These are phyloP conservation scores for Periconia sp. DNA, from an alignment of 2,329 filamentous ascomycete genomes.

Conservation along the genomic window DNA sequence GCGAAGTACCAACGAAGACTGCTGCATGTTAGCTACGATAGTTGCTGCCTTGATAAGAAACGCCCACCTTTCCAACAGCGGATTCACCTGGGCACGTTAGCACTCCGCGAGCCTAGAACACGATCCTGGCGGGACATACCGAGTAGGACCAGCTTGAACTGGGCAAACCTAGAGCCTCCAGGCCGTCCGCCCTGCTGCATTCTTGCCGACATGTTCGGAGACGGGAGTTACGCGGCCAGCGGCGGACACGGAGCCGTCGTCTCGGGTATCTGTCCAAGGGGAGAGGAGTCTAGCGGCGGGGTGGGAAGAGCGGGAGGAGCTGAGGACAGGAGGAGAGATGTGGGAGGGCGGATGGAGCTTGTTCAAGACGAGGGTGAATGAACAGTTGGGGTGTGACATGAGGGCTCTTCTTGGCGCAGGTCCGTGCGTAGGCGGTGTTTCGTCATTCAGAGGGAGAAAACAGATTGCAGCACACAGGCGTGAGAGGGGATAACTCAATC, in stretches of 20 bases:
- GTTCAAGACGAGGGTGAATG: constrained; percentile 3
- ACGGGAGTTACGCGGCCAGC: constrained; percentile 6
- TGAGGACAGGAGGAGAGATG: not conserved
- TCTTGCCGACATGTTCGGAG: constrained; percentile 77
- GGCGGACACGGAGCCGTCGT: constrained; percentile 27
- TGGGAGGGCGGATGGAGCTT: not conserved
- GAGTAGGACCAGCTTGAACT: constrained; percentile 97
- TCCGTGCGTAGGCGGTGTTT: constrained; percentile 12
- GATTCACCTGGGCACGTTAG: constrained; percentile 78
- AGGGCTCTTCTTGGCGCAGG: not conserved
- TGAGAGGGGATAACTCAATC: not conserved
- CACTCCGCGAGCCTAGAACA: constrained; percentile 6
- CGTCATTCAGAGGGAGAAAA: constrained; percentile 15
- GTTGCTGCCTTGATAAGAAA: constrained; percentile 31
- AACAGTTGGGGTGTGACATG: constrained; percentile 1
- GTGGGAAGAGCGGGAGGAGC: not conserved
- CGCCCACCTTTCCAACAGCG: constrained; percentile 90
- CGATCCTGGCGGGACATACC: constrained; percentile 63
- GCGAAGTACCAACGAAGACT: constrained; percentile 97
- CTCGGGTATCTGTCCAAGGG: constrained; percentile 10
- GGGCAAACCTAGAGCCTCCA: constrained; percentile 80
- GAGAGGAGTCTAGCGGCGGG: constrained; percentile 4
- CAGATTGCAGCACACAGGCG: not conserved
- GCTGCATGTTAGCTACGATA: constrained; percentile 33
- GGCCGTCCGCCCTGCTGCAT: constrained; percentile 72